Conservation (phyloP, 2,329 filamentous ascomycete genomes). For the Aureobasidium mangrovei region DNA sequence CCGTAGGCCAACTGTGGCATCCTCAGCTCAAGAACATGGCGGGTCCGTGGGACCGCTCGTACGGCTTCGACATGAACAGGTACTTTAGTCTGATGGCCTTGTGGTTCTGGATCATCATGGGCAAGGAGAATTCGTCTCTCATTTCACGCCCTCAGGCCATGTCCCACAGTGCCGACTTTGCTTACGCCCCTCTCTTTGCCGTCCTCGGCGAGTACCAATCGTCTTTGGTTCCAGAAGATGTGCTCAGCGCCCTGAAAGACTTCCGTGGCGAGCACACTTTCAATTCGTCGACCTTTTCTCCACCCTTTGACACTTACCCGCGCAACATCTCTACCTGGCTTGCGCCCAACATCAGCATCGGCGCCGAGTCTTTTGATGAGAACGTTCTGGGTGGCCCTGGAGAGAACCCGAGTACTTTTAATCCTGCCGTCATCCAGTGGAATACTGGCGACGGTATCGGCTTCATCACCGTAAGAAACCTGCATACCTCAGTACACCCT, state of each 20-base stretch:
- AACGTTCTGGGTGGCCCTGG: constrained; percentile 47
- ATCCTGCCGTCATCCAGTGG: constrained; percentile 55
- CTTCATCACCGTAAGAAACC: constrained; percentile 21
- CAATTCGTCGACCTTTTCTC: constrained; percentile 45
- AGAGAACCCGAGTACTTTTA: constrained; percentile 45
- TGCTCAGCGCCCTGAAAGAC: constrained; percentile 31
- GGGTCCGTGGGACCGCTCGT: constrained; percentile 56
- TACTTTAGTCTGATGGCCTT: constrained; percentile 51
- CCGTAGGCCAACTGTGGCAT: constrained; percentile 47
- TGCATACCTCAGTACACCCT: background rate
- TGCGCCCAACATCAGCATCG: constrained; percentile 49
- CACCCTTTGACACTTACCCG: constrained; percentile 48
- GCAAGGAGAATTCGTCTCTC: constrained; percentile 35
- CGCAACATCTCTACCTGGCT: constrained; percentile 55
- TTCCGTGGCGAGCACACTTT: constrained; percentile 49
- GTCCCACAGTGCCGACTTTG: constrained; percentile 52
- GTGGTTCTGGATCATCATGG: constrained; percentile 51
- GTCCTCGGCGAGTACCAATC: constrained; percentile 45
- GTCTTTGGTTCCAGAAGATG: constrained; percentile 36
- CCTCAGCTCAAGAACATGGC: constrained; percentile 52
- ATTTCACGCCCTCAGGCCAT: constrained; percentile 41
- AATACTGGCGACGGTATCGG: constrained; percentile 31
- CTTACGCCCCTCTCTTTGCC: constrained; percentile 49
- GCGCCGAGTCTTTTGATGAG: constrained; percentile 50
- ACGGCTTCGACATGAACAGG: constrained; percentile 56